phyloP scores from a whole-genome alignment of 257 asterid genomes.

The Linaria vulgaris region DNA sequence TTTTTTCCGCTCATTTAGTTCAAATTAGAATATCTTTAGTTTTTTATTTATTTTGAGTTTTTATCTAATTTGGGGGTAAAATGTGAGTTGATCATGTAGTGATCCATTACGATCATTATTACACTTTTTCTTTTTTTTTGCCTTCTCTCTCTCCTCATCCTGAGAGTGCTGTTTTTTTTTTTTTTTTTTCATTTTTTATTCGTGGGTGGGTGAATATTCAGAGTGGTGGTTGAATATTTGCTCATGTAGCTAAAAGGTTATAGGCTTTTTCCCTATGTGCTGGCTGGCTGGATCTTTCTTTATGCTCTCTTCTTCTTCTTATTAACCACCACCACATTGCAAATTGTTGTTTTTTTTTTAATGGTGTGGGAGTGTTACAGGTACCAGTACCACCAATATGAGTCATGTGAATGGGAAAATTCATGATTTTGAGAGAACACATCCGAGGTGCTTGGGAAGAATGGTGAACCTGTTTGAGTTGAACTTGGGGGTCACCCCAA shows the following conservation, averaged over 20 bases:
- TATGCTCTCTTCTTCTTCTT: slow-evolving; percentile 10
- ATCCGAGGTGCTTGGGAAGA: slow-evolving; percentile 89
- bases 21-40: slow-evolving; percentile 11
- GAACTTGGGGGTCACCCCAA: slow-evolving; percentile 62
- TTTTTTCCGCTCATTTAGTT: slow-evolving; percentile 9
- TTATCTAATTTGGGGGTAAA: slow-evolving; percentile 21
- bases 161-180: slow-evolving; percentile 6
- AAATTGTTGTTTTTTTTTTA: slow-evolving; percentile 24
- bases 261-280: too few relatives aligned
- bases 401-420: slow-evolving; percentile 49
- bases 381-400: slow-evolving; percentile 68
- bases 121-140: slow-evolving; percentile 9
- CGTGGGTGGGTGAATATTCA: not conserved
- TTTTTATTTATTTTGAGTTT: slow-evolving; percentile 3
- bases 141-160: not conserved
- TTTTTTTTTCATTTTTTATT: slow-evolving; percentile 7
- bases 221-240: slow-evolving; percentile 15
- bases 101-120: too few relatives aligned
- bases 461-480: slow-evolving; percentile 85
- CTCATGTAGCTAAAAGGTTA: slow-evolving; percentile 16
- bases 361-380: slow-evolving; percentile 36
- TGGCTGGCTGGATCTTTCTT: too few relatives aligned
- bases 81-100: not conserved
- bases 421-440: slow-evolving; percentile 45
- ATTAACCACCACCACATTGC: not conserved